Evolutionary conservation across 768 basidiomycete genomes (phyloP).

Genomic region (Leccinum variicolor): DNA sequence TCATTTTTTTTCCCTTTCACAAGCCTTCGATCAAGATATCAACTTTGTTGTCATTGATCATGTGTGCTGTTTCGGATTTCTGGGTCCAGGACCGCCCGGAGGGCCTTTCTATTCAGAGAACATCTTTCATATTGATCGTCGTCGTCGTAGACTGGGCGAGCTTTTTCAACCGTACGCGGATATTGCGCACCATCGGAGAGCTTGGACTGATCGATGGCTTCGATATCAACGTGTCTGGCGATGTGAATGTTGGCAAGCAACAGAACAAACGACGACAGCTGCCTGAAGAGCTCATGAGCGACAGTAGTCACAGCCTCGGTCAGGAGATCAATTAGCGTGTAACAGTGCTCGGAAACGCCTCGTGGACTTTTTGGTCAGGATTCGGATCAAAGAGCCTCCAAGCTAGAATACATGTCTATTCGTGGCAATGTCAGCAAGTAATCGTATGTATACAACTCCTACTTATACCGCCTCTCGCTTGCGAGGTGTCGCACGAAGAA

Average conservation of each 20-base stretch:
- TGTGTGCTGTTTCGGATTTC: no score
- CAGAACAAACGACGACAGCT: slow-evolving; percentile 39
- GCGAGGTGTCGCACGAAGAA: slow-evolving; percentile 80
- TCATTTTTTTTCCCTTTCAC: no score
- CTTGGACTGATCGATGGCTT: slow-evolving; percentile 34
- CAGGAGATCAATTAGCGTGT: slow-evolving; percentile 5
- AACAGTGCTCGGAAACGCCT: background rate
- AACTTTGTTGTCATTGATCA: no score
- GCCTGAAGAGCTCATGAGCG: slow-evolving; percentile 32
- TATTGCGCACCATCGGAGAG: slow-evolving; percentile 12
- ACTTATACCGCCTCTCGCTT: slow-evolving; percentile 73
- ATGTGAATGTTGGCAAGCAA: slow-evolving; percentile 48
- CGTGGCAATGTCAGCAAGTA: background rate
- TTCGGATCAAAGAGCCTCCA: no score
- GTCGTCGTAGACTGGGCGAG: no score
- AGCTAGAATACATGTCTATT: background rate
- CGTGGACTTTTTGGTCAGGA: no score
- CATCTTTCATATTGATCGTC: no score
- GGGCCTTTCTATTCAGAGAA: no score
- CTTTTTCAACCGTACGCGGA: no score
- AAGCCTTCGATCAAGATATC: no score
- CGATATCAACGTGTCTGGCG: slow-evolving; percentile 51
- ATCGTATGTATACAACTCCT: background rate
- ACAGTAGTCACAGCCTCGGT: slow-evolving; percentile 22
- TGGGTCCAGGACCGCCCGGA: no score